Percentiles rank a stretch among this genome's conserved stretches.
phyloP scores from a whole-genome alignment of 257 asterid species.

The Salvia hispanica region DNA sequence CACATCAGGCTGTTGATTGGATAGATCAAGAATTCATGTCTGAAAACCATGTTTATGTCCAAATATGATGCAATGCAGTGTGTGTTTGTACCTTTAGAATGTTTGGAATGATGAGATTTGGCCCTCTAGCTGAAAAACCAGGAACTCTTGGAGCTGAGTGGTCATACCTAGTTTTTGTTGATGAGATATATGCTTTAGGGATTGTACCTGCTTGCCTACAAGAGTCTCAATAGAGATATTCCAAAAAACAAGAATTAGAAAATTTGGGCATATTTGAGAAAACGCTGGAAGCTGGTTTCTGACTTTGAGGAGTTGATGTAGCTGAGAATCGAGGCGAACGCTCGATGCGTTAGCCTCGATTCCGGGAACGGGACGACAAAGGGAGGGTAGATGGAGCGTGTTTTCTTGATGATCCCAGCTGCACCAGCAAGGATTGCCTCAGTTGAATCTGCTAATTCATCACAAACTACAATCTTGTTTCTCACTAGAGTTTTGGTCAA shows the following conservation, averaged over 20 bases:
- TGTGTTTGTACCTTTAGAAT: constrained; percentile 24
- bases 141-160: constrained; percentile 21
- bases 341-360: constrained; percentile 1
- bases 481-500: constrained; percentile 19
- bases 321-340: background rate
- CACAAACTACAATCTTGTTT: constrained; percentile 38
- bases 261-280: background rate
- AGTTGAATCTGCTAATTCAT: background rate
- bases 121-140: constrained; percentile 31
- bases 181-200: constrained; percentile 26
- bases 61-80: too few relatives aligned
- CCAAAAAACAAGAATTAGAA: background rate
- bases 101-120: constrained; percentile 24
- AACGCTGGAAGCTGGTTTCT: background rate
- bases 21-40: background rate
- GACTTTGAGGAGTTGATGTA: constrained; percentile 20
- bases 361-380: constrained; percentile 19
- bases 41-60: too few relatives aligned
- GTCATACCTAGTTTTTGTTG: constrained; percentile 24
- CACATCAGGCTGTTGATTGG: constrained; percentile 7
- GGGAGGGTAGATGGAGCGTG: background rate
- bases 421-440: constrained; percentile 27
- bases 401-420: constrained; percentile 22
- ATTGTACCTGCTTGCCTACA: constrained; percentile 12
- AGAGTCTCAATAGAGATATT: background rate